Evolutionary conservation across 2,329 filamentous ascomycete species (phyloP), one percentile per base, ranked within the genome.

Genomic region (Aspergillus sp.): DNA sequence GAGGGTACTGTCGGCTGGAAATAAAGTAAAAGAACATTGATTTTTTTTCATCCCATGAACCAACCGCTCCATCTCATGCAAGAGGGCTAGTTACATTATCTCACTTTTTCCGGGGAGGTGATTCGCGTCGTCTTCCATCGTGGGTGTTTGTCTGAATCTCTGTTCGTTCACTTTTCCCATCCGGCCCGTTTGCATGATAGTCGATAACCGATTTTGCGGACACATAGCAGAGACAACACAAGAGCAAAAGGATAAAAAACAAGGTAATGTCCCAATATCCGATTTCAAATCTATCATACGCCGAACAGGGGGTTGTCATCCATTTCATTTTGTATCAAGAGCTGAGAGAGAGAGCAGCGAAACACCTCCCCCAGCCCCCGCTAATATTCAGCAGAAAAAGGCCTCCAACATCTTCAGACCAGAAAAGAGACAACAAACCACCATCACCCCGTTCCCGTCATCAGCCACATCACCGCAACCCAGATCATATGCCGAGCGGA

Each of bases 401-500:
- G 11, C 11, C 41, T 41, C 47, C 50, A 44, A 44, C 51, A 51
- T 36, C 49, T 55, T 47, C 56, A 53, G 46, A 38, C 11, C 11
- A 42, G 40, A 42, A 41, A 42, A 42, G 19, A 42, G 40, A 22
- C 50, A 54, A 50, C 44, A 53, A 52, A 61, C 63, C 55, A 54
- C 54, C 56, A 54, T 49, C 50, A 55, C 62, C 64, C 60, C 51
- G 41, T 53, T 53, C 47, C 48, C 49, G 17, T 19, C 40, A 42
- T 42, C 40, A 17, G 16, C 26, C 26, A 30, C 26, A 30, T 30
- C 40, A 42, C 40, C 16, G 17, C 40, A 42, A 42, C 40, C 40
- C 40, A 42, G 40, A 42, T 42, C 40, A 49, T 52, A 48, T 47
- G 48, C 41, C 50, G 45, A 52, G 45, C 56, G 55, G 61, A 59